A percentile compares a stretch with the other conserved stretches of the same genome.
These are phyloP conservation scores for Fusarium sp. DNA, from an alignment of 2,329 filamentous ascomycete genomes.

Conservation along the genomic window DNA sequence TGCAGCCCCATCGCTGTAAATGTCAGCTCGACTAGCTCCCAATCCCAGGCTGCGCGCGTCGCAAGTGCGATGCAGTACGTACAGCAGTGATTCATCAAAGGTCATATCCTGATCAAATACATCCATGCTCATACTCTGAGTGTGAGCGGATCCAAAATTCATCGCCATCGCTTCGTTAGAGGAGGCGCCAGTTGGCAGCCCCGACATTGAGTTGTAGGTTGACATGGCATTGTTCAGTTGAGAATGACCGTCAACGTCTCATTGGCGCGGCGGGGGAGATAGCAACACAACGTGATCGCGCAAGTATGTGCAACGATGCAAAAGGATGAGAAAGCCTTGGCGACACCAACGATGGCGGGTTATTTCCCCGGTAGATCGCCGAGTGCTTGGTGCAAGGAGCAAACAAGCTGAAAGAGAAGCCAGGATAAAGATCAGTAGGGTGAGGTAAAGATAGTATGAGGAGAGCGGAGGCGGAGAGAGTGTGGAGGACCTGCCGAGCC, in stretches of 20 bases:
- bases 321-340: conserved; percentile 7
- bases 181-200: conserved; percentile 60
- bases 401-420: conserved; percentile 25
- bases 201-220: conserved; percentile 69
- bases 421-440: neutral
- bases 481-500: conserved; percentile 26
- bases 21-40: conserved; percentile 33
- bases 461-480: conserved; percentile 34
- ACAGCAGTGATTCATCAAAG: conserved; percentile 71
- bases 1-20: conserved; percentile 52
- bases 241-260: conserved; percentile 50
- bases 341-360: conserved; percentile 17
- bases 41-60: conserved; percentile 24
- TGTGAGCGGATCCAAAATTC: conserved; percentile 56
- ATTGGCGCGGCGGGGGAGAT: conserved; percentile 42
- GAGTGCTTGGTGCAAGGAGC: conserved; percentile 27
- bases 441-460: conserved; percentile 31
- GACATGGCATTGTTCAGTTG: conserved; percentile 66
- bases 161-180: conserved; percentile 63
- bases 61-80: conserved; percentile 43
- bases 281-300: conserved; percentile 39
- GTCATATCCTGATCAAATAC: conserved; percentile 65
- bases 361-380: conserved; percentile 18
- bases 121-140: conserved; percentile 60
- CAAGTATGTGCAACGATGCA: conserved; percentile 30